Evolutionary conservation across 768 basidiomycete species (phyloP).

Genomic region (Tephrocybe rancida): DNA sequence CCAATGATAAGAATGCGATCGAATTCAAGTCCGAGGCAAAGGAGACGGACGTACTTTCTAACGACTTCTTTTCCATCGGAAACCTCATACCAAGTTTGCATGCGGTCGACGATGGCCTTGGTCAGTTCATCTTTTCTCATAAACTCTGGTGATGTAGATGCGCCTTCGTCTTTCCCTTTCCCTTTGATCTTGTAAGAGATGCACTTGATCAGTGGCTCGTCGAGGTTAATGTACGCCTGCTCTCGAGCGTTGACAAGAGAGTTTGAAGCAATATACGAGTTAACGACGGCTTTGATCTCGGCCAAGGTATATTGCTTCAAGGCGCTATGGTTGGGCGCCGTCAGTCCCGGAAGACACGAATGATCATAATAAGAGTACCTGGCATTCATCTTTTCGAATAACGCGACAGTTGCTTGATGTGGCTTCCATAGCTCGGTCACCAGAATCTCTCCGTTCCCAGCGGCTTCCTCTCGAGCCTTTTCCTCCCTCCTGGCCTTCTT

Average conservation of each 20-base stretch:
- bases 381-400: constrained; percentile 67
- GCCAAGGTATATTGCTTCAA: constrained; percentile 53
- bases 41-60: constrained; percentile 50
- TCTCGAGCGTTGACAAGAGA: constrained; percentile 67
- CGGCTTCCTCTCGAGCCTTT: constrained; percentile 46
- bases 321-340: constrained; percentile 37
- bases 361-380: constrained; percentile 40
- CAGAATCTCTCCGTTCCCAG: constrained; percentile 48
- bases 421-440: constrained; percentile 82
- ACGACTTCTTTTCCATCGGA: constrained; percentile 56
- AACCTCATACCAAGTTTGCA: constrained; percentile 82
- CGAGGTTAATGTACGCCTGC: constrained; percentile 72
- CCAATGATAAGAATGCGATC: background rate
- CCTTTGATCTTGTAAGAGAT: constrained; percentile 35
- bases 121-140: constrained; percentile 68
- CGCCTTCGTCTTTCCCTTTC: constrained; percentile 29
- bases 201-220: constrained; percentile 42
- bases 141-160: constrained; percentile 41
- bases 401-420: constrained; percentile 48
- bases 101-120: constrained; percentile 54
- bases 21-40: background rate
- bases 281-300: constrained; percentile 60
- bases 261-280: constrained; percentile 61
- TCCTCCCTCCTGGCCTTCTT: constrained; percentile 60
- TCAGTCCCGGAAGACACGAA: background rate